Evolutionary conservation across 169 alveolate genomes (phyloP).

Genomic region (Plasmodium gaboni): DNA sequence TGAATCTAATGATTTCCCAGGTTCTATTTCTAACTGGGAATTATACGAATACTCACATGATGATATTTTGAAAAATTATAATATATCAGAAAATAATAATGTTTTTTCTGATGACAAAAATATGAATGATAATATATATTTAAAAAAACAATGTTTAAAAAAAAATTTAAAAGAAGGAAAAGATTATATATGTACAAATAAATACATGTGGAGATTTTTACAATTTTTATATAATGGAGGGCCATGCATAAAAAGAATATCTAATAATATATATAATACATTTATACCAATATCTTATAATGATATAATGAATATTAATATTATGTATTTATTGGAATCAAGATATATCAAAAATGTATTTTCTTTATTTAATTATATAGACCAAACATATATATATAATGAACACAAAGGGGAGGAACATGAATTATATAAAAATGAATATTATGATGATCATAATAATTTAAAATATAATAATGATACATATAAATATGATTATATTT

Average conservation of each 20-base stretch:
- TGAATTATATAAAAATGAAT: not conserved
- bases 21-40: constrained; percentile 40
- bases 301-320: constrained; percentile 45
- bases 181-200: constrained; percentile 67
- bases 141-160: constrained; percentile 44
- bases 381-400: not conserved
- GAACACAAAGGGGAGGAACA: not conserved
- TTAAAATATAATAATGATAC: not conserved
- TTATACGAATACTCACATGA: constrained; percentile 10
- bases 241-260: constrained; percentile 51
- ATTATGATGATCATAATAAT: not conserved
- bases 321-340: constrained; percentile 46
- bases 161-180: constrained; percentile 49
- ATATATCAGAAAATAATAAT: not conserved
- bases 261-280: constrained; percentile 52
- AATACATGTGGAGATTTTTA: constrained; percentile 65
- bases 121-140: not conserved
- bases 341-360: constrained; percentile 46
- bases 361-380: constrained; percentile 35
- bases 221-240: constrained; percentile 50
- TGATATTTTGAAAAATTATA: not conserved
- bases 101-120: not conserved
- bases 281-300: constrained; percentile 33
- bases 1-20: constrained; percentile 33
- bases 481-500: not conserved